Conservation (phyloP, 805 yeast species). For the Saccharomyces jurei region DNA sequence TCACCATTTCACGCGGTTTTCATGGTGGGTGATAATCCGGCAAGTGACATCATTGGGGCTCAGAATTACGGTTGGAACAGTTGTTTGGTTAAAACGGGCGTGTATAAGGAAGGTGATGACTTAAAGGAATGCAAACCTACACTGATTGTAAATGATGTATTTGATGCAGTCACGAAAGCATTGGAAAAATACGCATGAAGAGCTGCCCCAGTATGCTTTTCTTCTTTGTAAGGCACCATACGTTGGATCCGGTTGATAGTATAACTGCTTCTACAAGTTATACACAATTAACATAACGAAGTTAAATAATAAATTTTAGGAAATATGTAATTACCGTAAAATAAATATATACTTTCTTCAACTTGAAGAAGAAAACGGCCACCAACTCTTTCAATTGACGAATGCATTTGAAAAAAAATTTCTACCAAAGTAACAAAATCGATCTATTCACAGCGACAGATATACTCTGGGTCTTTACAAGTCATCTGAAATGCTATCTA, state of each 20-base stretch:
- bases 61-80: constrained; percentile 83
- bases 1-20: constrained; percentile 56
- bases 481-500: constrained; percentile 73
- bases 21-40: constrained; percentile 98
- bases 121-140: constrained; percentile 40
- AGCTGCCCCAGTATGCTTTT: neutral
- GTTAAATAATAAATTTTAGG: neutral
- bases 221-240: too few species aligned
- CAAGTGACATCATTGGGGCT: constrained; percentile 86
- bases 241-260: neutral
- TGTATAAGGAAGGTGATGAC: constrained; percentile 52
- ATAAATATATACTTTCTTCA: neutral
- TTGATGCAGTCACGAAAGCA: constrained; percentile 38
- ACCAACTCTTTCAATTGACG: neutral
- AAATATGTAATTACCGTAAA: neutral
- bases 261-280: neutral
- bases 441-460: neutral
- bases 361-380: neutral
- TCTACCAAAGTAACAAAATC: neutral
- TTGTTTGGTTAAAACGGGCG: constrained; percentile 81
- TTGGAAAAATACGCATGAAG: constrained; percentile 8
- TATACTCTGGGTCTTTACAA: constrained; percentile 31
- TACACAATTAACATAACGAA: neutral
- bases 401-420: neutral
- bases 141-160: constrained; percentile 42